Percentiles rank a stretch among this genome's conserved stretches.
These are phyloP conservation scores for Arthrobotrys conoides DNA, from an alignment of 2,329 filamentous ascomycete genomes.

Conservation along the genomic window DNA sequence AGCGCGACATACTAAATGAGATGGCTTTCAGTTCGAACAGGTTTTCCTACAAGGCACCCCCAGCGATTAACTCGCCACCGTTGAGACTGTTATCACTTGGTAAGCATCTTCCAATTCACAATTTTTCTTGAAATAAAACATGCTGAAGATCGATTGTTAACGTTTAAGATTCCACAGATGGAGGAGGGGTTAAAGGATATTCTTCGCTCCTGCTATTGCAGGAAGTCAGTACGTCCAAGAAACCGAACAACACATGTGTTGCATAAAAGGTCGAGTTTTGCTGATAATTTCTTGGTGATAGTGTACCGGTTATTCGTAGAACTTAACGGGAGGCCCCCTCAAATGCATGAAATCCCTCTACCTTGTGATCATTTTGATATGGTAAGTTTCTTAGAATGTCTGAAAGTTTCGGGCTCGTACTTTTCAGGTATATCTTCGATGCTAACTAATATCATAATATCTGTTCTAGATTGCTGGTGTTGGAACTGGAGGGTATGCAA, in stretches of 20 bases:
- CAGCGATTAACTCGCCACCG: conserved; percentile 41
- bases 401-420: background rate
- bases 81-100: conserved; percentile 52
- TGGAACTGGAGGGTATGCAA: conserved; percentile 59
- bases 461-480: conserved; percentile 55
- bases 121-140: background rate
- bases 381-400: conserved; percentile 28
- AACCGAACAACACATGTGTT: conserved; percentile 11
- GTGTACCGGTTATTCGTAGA: conserved; percentile 59
- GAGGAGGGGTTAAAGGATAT: conserved; percentile 60
- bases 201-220: conserved; percentile 59
- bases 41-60: conserved; percentile 46
- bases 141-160: conserved; percentile 14
- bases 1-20: conserved; percentile 61
- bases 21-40: conserved; percentile 41
- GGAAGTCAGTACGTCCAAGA: conserved; percentile 55
- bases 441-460: conserved; percentile 18
- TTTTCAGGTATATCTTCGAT: background rate
- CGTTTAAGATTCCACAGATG: conserved; percentile 49
- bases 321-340: conserved; percentile 52
- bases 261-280: background rate
- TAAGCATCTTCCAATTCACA: conserved; percentile 19
- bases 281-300: conserved; percentile 31
- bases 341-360: conserved; percentile 59
- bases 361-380: conserved; percentile 59